Evolutionary conservation across 805 yeast species (phyloP).

Genomic region (Lachancea sp.): DNA sequence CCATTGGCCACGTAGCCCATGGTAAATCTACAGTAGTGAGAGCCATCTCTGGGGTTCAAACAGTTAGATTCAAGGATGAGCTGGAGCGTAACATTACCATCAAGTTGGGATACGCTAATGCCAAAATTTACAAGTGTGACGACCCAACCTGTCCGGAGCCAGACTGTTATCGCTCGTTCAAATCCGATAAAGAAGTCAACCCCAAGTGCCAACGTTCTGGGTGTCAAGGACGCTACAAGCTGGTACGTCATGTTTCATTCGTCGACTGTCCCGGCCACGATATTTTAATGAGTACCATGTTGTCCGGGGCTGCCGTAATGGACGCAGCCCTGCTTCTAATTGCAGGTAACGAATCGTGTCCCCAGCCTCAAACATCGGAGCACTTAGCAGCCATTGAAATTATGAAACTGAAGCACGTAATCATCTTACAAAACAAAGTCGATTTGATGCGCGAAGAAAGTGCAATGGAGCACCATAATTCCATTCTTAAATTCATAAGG

Average conservation of each 20-base stretch:
- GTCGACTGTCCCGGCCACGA: conserved; percentile 99
- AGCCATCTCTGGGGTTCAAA: conserved; percentile 97
- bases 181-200: conserved; percentile 88
- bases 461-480: conserved; percentile 91
- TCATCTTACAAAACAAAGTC: conserved; percentile 94
- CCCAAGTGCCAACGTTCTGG: conserved; percentile 90
- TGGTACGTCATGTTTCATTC: conserved; percentile 94
- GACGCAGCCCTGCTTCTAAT: conserved; percentile 94
- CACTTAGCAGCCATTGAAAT: conserved; percentile 99
- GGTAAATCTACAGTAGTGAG: conserved; percentile 91
- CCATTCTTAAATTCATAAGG: conserved; percentile 84
- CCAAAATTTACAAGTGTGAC: conserved; percentile 92
- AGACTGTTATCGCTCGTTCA: conserved; percentile 88
- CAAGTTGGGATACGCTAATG: conserved; percentile 97
- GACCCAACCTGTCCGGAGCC: conserved; percentile 85
- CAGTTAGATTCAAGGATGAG: conserved; percentile 98
- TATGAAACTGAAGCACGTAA: conserved; percentile 95
- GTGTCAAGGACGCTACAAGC: conserved; percentile 79
- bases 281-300: conserved; percentile 99
- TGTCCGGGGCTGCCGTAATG: conserved; percentile 99
- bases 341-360: conserved; percentile 99
- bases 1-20: conserved; percentile 94
- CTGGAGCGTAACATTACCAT: conserved; percentile 98
- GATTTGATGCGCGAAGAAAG: conserved; percentile 97
- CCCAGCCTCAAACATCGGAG: conserved; percentile 99